Evolutionary conservation across 306 rosid genomes (phyloP), one percentile per base, ranked within the genome.

Genomic region (Cicer yamashitae): DNA sequence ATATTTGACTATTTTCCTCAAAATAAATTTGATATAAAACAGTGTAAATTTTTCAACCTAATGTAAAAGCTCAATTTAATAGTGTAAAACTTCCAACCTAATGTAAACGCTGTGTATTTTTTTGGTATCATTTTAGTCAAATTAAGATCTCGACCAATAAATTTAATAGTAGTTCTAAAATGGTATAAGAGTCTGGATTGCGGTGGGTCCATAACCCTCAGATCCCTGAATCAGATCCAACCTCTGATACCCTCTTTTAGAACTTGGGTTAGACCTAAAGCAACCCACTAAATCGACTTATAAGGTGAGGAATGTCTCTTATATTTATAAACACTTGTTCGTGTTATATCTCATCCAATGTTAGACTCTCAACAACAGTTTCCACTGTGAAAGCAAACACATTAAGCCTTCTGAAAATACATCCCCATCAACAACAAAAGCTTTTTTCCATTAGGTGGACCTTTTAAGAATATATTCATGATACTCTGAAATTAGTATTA

Each of bases 401-500:
- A 58, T 52, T 12, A 70, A 12, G 44, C 25, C 70, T 71, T 70
- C 57, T 15, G 8, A 53, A 37, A 45, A 46, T 25, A 64, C 47
- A 57, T 52, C 38, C 15, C 12, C 51, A 15, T 39, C 48, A 39
- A n/a, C 54, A 62, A 14, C 13, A 39, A 62, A 62, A 38, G 12
- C 48, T 18, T 61, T 63, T 8, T 64, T 43, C 8, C n/a, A 40
- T 20, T 40, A 10, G 53, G 52, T 18, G 52, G 15, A 6, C 66
- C 38, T 76, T 51, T 53, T 57, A 22, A 22, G 40, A 48, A 65
- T 30, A 56, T 37, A 50, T 67, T 64, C 68, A 70, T 75, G 37
- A 65, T 75, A 41, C 43, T 69, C 40, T 61, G 41, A 69, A 76
- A 66, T 79, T 14, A 20, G n/a, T 62, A 44, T 75, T 48, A 80